Evolutionary conservation across 768 basidiomycete species (phyloP), one percentile per base, ranked within the genome.

Genomic region (Leccinellum rugosiceps): DNA sequence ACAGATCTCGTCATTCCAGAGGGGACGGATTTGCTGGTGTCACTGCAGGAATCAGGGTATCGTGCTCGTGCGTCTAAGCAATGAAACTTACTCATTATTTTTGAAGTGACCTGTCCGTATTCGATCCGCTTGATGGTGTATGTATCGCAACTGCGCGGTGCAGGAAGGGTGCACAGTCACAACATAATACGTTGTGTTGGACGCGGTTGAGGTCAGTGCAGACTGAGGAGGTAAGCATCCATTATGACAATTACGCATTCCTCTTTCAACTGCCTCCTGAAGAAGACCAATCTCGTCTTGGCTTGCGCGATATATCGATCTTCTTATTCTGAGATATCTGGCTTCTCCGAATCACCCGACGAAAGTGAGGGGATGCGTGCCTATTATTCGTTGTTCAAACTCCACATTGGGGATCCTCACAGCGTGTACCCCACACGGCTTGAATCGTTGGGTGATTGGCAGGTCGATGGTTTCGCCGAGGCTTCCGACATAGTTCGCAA

Each of bases 31-130:
- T 68, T 80, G 48, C 56, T 89, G 26, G 73, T 81, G 1, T 80
- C 80, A 23, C 69, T 92, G 41, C 86, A 86, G 51, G 78, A 83
- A 62, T 77, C 81, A 43, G 91, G 90, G 90, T 90, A 65, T 43
- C 19, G 4, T 66, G 77, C 68, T 34, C 14, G 34, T 32, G 15
- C 30, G 25, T 52, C 45, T 23, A 25, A 46, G 53, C 19, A 31
- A n/a, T 11, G 23, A 31, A 15, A 32, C 50, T 55, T 45, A 60
- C 53, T 59, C 51, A 62, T 44, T 10, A 31, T 31, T 52, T 21
- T 13, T 56, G 44, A 57, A 90, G 88, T 13, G 69, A 80, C 56
- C 65, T 91, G 19, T 80, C 78, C 25, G 69, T 86, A 1, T 79
- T 83, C 53, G 77, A 82, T 9, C 70, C 75, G 0, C 65, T 73